Conservation (phyloP, 73 alveolate genomes). For the Paramecium biaurelia region DNA sequence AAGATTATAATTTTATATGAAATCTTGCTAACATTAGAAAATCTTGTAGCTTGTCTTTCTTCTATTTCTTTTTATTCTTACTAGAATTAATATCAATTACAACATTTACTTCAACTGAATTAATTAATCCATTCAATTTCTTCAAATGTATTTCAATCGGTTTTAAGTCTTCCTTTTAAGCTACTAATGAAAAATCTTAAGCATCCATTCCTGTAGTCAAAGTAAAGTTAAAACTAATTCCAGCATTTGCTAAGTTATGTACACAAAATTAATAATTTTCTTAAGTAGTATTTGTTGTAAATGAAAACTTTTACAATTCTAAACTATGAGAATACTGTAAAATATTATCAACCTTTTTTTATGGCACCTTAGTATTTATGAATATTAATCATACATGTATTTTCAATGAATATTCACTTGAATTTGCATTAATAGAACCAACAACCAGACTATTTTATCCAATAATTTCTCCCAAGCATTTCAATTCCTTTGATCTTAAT, state of each 20-base stretch:
- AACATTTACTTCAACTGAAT: slow-evolving; percentile 1
- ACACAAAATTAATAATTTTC: slow-evolving; percentile 35
- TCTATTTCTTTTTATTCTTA: neutral
- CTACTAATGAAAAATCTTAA: slow-evolving; percentile 7
- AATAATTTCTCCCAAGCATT: slow-evolving; percentile 41
- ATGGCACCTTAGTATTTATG: neutral
- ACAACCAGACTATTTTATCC: slow-evolving; percentile 42
- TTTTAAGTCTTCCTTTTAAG: slow-evolving; percentile 42
- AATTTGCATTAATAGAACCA: neutral
- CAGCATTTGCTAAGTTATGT: slow-evolving; percentile 15
- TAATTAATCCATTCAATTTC: neutral
- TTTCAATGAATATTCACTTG: slow-evolving; percentile 26
- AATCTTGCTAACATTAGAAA: neutral
- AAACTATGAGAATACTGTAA: slow-evolving; percentile 17
- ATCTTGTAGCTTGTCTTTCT: neutral
- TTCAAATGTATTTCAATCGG: slow-evolving; percentile 18
- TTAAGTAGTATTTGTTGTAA: slow-evolving; percentile 13
- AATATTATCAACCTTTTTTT: neutral
- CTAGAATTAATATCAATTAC: neutral
- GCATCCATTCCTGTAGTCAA: slow-evolving; percentile 34
- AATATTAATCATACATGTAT: neutral
- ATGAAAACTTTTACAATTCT: slow-evolving; percentile 16
- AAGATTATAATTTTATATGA: slow-evolving; percentile 26
- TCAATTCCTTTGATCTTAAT: neutral
- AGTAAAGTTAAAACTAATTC: neutral